A percentile compares a stretch with the other conserved stretches of the same genome.
phyloP scores from a whole-genome alignment of 345 rosid species.

The Atalantia buxifolia region DNA sequence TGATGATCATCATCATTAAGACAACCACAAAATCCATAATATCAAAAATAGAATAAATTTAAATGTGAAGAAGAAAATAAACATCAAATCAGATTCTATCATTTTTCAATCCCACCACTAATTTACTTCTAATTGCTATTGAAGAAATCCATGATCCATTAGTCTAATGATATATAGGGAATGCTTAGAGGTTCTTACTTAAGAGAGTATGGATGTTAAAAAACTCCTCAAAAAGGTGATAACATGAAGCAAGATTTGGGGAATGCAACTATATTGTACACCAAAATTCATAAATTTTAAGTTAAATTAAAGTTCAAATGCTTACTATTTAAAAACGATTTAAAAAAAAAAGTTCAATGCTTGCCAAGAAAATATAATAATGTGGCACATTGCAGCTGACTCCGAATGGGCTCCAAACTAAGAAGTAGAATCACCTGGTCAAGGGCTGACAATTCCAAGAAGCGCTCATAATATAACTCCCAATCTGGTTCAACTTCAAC shows the following conservation, averaged over 20 bases:
- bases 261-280: background rate
- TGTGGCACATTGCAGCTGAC: background rate
- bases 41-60: background rate
- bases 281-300: background rate
- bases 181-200: background rate
- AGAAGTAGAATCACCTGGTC: constrained; percentile 64
- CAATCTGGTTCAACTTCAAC: constrained; percentile 96
- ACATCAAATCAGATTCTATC: background rate
- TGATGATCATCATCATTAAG: background rate
- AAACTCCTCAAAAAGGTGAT: background rate
- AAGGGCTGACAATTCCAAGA: constrained; percentile 79
- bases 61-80: background rate
- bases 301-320: background rate
- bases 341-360: background rate
- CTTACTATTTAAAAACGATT: background rate
- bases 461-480: constrained; percentile 87
- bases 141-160: background rate
- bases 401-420: background rate
- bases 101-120: background rate
- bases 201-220: background rate
- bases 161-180: background rate
- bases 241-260: background rate
- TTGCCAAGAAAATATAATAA: background rate
- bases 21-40: background rate
- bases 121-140: background rate